Base-by-base conservation (phyloP, 169 alveolate genomes). In the Plasmodium cynomolgi region DNA sequence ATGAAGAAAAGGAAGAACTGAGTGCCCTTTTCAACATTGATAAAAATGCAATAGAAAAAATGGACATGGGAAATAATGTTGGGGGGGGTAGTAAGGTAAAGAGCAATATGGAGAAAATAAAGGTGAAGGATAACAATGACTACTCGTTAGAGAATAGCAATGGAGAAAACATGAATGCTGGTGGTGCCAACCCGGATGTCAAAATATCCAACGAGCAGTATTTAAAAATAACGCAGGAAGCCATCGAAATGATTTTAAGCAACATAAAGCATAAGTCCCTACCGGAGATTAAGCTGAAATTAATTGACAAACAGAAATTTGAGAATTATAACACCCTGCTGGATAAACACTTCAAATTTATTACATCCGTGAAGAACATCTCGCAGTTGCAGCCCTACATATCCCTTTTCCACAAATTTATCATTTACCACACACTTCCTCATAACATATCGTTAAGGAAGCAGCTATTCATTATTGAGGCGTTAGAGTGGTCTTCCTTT, bases 221-320 rank as follows among this genome's bases (percentile, higher is more conserved):
- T 88, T 80, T 88, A 80, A 88, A 88, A 80, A 88, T 80, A 58
- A 79, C 90, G 37, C 88, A 79, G 50, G 94, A 88, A 80, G 94
- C 90, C 73, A 88, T 88, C 81, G 94, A 77, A 88, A 88, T 88
- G 94, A 88, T 88, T 79, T 81, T 88, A 79, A 88, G 81, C 54
- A 88, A 88, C 56, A 79, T 88, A 79, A 88, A 88, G 13, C 84
- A 88, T 34, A 88, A 88, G 50, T 88, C 94, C 56, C 50, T 88
- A 79, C 94, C 94, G 33, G 90, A 79, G 72, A 88, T 88, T 58
- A 88, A 88, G 72, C 44, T 62, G 34, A 80, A 88, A 79, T 58
- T 88, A 88, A 79, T 88, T 73, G 90, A 88, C 54, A 68, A 41
- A 17, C 83, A 88, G 34, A 88, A 80, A 37, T 88, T 88, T 62